A percentile compares a stretch with the other conserved stretches of the same genome.
phyloP scores from a whole-genome alignment of 371 early-diverging fungal genomes.

The Blastocladiella emersonii region DNA sequence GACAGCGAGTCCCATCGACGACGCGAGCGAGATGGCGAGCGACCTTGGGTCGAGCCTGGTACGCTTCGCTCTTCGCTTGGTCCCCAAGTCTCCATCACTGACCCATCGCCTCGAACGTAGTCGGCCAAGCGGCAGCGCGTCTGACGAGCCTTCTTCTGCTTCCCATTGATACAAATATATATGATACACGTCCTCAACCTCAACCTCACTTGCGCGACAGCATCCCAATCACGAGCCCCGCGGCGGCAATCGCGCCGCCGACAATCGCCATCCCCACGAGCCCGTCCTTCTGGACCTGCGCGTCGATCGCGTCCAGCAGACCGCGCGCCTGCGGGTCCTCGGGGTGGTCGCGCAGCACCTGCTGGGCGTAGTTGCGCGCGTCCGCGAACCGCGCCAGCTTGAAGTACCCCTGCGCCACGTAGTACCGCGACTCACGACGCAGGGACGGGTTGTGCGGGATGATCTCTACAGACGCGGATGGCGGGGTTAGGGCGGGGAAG shows the following conservation, averaged over 20 bases:
- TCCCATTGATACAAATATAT: neutral
- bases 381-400: slow-evolving; percentile 3
- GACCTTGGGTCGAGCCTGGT: too few species aligned
- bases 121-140: too few species aligned
- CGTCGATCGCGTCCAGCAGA: slow-evolving; percentile 2
- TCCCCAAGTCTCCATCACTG: too few species aligned
- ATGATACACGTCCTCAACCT: neutral
- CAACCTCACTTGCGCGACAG: neutral
- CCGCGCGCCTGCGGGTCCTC: slow-evolving; percentile 1
- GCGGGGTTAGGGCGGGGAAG: neutral
- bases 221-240: neutral
- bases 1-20: neutral
- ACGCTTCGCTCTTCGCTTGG: too few species aligned
- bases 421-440: slow-evolving; percentile 1
- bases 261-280: slow-evolving; percentile 9
- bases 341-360: slow-evolving; percentile 1
- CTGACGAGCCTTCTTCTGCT: neutral
- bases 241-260: slow-evolving; percentile 6
- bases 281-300: slow-evolving; percentile 4
- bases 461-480: neutral
- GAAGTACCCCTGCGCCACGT: neutral
- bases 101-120: too few species aligned
- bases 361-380: slow-evolving; percentile 1
- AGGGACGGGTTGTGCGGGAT: neutral
- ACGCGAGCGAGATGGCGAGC: too few species aligned